Percentiles rank a stretch among this genome's conserved stretches.
Evolutionary conservation across 768 basidiomycete genomes (phyloP).

Genomic region (Coprinopsis cinerea): DNA sequence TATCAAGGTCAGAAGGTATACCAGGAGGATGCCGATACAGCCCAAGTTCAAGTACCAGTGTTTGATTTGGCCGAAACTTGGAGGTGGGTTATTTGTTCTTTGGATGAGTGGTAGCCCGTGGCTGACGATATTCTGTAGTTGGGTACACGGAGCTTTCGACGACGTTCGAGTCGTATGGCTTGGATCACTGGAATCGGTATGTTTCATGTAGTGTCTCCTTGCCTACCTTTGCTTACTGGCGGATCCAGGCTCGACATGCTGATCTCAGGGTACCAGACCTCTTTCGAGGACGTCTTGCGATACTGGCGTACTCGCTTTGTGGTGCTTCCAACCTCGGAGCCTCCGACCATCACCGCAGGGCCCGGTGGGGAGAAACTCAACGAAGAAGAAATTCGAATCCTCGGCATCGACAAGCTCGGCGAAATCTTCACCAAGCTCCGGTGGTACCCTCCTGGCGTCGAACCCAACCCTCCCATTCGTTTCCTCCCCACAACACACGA

Average conservation of each 20-base stretch:
- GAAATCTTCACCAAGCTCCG: conserved; percentile 82
- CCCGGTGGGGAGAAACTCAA: conserved; percentile 70
- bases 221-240: not conserved
- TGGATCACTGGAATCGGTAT: conserved; percentile 85
- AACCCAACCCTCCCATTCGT: conserved; percentile 50
- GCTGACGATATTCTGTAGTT: too few relatives aligned
- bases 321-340: conserved; percentile 79
- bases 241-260: conserved; percentile 71
- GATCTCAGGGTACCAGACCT: conserved; percentile 74
- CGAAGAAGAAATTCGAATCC: conserved; percentile 81
- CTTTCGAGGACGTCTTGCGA: conserved; percentile 74
- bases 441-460: conserved; percentile 66
- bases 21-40: conserved; percentile 62
- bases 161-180: conserved; percentile 68
- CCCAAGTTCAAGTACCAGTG: conserved; percentile 76
- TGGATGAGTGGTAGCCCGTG: not conserved
- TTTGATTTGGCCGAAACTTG: conserved; percentile 89
- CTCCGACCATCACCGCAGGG: conserved; percentile 48
- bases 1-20: conserved; percentile 83
- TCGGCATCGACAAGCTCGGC: conserved; percentile 88
- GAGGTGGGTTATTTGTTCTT: conserved; percentile 31
- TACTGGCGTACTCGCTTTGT: conserved; percentile 96
- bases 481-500: conserved; percentile 83
- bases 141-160: conserved; percentile 80
- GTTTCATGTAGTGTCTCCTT: conserved; percentile 14